Evolutionary conservation across 176 grass and related monocot species (phyloP), one percentile per base, ranked within the genome.

Genomic region (Oryza glumipatula): DNA sequence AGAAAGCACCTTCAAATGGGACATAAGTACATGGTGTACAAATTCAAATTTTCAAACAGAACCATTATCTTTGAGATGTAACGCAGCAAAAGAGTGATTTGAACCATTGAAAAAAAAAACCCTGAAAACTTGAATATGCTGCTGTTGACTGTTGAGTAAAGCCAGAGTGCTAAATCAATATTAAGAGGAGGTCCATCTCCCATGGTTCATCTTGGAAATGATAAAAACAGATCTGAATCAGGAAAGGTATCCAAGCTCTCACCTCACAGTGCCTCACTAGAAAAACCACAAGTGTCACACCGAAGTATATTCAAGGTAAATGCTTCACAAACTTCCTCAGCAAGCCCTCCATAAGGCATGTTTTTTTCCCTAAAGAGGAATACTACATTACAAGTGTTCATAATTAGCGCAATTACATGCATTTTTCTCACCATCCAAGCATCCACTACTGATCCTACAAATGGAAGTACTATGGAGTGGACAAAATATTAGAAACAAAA

Each of bases 71-170:
- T 76, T 70, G 30, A 75, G 48, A 70, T 67, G 24, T 2, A 7
- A 56, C 26, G 74, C 68, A 72, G 73, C 11, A 82, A 65, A 38
- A 52, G 21, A 74, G 49, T 61, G 19, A n/a, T 39, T 69, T 35
- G n/a, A 65, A 77, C 49, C 0, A 5, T 54, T 33, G 19, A 68
- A 72, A 74, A 24, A 2, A 74, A 24, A 2, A 76, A 47, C 41
- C 65, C 28, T 73, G 15, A 82, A 68, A 68, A 70, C 48, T 58
- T 61, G 21, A 45, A 22, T 74, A 47, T 41, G 32, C 17, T 58
- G 19, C 54, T n/a, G 17, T 58, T 58, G 54, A 58, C 46, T 52
- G 51, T 83, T 65, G 51, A 65, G 28, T 65, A 78, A 88, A 70
- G 13, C 16, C 65, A 47, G 49, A 52, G 11, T 17, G 72, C 52